Evolutionary conservation across 768 basidiomycete genomes (phyloP).

Genomic region (Boletus subparvulus): DNA sequence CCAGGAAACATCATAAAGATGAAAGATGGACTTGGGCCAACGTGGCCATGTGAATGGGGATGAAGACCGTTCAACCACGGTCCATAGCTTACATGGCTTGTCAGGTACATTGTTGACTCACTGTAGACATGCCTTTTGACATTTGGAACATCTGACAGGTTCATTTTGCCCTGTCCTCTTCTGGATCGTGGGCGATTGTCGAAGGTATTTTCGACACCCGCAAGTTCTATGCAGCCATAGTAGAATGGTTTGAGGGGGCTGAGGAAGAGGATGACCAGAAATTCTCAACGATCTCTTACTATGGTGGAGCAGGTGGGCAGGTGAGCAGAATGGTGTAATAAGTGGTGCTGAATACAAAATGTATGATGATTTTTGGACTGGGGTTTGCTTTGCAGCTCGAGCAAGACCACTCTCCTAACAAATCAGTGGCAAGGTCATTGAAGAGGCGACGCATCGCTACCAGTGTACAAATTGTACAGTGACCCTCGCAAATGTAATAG

Average conservation of each 20-base stretch:
- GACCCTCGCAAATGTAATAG: too few species aligned
- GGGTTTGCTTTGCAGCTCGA: background rate
- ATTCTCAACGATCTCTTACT: background rate
- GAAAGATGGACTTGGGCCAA: background rate
- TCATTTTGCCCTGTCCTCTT: background rate
- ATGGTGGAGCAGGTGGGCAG: background rate
- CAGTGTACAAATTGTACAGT: too few species aligned
- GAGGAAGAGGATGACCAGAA: background rate
- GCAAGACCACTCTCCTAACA: background rate
- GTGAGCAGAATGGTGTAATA: background rate
- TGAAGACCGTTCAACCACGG: background rate
- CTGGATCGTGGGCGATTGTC: background rate
- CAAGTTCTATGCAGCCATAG: background rate
- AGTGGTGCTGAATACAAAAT: background rate
- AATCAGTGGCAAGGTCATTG: background rate
- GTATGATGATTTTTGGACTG: background rate
- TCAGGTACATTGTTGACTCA: background rate
- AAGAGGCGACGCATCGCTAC: background rate
- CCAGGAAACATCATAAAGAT: too few species aligned
- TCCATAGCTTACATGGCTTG: background rate
- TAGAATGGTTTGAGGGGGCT: background rate
- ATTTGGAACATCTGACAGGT: background rate
- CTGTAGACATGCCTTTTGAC: background rate
- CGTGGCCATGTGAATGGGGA: background rate
- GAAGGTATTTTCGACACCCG: background rate